Evolutionary conservation across 441 rosid species (phyloP), one percentile per base, ranked within the genome.

Genomic region (Pelargonium myrrhifolium): DNA sequence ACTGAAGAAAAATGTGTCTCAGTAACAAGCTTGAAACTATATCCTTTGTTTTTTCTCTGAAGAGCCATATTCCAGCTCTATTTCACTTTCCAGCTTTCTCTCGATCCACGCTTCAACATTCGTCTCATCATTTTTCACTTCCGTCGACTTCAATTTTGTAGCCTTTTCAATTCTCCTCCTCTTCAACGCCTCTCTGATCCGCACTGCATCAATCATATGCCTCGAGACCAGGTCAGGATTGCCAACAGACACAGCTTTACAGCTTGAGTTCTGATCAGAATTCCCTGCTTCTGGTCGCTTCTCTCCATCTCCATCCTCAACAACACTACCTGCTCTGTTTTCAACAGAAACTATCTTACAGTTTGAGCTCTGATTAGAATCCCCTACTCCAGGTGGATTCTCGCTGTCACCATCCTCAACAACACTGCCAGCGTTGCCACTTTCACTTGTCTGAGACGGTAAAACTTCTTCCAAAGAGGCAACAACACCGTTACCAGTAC

Each of bases 81-180:
- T 76, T 43, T 80, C 82, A 3, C 45, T 70, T 60, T 76, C 84
- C 58, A 81, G 77, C 72, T 74, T 72, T 35, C 75, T 72, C 70
- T 78, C 77, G 43, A 78, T 78, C 77, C 79, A 74, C 47, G 77
- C 71, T 62, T 78, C 80, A 28, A 55, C 43, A 26, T 56, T 77
- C 20, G 59, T 26, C 64, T 72, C 80, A 2, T 65, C 75, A 22
- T 74, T 66, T 18, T 59, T 43, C 31, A 64, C 39, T 69, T 65
- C 62, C 8, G 9, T 9, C 1, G 22, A 12, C 65, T 56, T 64
- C 9, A 3, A 28, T 2, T 72, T 74, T 74, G 77, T 60, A 21
- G 70, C 67, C 60, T 26, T 68, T 20, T 73, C 68, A 1, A 10
- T 10, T 68, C 35, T 77, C 72, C 77, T 73, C 75, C 73, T 75